Base-by-base conservation (phyloP, 306 rosid genomes). In the Mucuna pruriens region DNA sequence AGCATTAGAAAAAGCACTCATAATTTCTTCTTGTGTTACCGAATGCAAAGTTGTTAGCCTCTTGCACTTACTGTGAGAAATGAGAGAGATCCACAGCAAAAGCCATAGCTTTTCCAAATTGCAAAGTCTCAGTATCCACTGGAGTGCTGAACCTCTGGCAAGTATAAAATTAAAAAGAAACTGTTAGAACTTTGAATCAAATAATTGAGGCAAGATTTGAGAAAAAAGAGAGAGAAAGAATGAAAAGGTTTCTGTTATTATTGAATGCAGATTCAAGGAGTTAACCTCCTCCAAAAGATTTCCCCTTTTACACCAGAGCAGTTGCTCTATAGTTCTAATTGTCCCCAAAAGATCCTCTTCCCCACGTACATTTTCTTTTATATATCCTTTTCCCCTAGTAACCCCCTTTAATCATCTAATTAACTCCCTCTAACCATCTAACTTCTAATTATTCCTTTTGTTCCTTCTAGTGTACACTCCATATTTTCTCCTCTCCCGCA, bases 71-170 rank as follows among this genome's bases (percentile, higher is more conserved):
- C 16, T 20, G 19, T 71, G 40, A 71, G 44, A 71, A 52, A 12
- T 6, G 57, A n/a, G n/a, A n/a, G n/a, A n/a, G n/a, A 58, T 42
- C 51, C 7, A 58, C 5, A 33, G 29, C 29, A 49, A 65, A 78
- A 51, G 67, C 54, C 20, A 2, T 11, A 19, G 22, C 60, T 36
- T 66, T 49, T 52, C 75, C 82, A 66, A 78, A 78, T 46, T 23
- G 3, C 25, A 11, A 15, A 23, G 23, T 49, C 63, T 60, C 11
- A 10, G 51, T 34, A 19, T 33, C 26, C 52, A 42, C 29, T 64
- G 25, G 11, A 48, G 11, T 36, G 34, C 64, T 15, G 82, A 78
- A 66, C 40, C 82, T 52, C 44, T 23, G 22, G 45, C 62, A 31
- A 15, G 33, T 66, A n/a, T 66, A 51, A 65, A 20, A 64, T 25